These are phyloP conservation scores for Lupinus albus DNA, from an alignment of 306 rosid species.

Conservation along the genomic window DNA sequence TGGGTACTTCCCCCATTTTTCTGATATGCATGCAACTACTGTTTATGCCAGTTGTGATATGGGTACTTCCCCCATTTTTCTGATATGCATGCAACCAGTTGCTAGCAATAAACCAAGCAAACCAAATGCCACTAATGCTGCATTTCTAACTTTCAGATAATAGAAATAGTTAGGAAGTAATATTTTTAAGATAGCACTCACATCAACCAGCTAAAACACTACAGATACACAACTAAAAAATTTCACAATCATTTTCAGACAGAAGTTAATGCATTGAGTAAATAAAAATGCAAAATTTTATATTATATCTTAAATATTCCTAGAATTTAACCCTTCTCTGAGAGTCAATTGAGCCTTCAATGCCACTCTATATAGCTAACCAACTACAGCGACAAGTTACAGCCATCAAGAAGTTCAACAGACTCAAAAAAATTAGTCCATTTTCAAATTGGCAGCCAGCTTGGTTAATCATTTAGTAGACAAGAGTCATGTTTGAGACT, in stretches of 20 bases:
- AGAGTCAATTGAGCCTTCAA: neutral
- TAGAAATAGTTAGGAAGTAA: slow-evolving; percentile 44
- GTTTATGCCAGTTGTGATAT: slow-evolving; percentile 78
- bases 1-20: slow-evolving; percentile 89
- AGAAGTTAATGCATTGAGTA: slow-evolving; percentile 13
- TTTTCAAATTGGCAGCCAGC: slow-evolving; percentile 23
- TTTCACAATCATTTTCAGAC: slow-evolving; percentile 18
- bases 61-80: slow-evolving; percentile 92
- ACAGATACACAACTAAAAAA: neutral
- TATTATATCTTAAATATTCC: slow-evolving; percentile 31
- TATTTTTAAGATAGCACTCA: slow-evolving; percentile 1
- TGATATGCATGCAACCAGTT: slow-evolving; percentile 76
- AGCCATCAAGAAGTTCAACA: slow-evolving; percentile 30
- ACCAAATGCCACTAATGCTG: slow-evolving; percentile 63
- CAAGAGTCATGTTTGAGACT: neutral
- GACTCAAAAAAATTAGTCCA: neutral
- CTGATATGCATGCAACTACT: slow-evolving; percentile 75
- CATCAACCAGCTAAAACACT: slow-evolving; percentile 25
- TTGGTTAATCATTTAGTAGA: slow-evolving; percentile 23
- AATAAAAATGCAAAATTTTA: slow-evolving; percentile 16
- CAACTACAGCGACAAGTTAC: slow-evolving; percentile 16
- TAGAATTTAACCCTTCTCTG: slow-evolving; percentile 14
- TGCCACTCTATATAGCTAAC: slow-evolving; percentile 6
- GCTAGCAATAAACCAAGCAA: slow-evolving; percentile 71
- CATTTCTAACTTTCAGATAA: slow-evolving; percentile 62